Conservation (phyloP, 2,329 filamentous ascomycete genomes). For the Fusarium algeriense region DNA sequence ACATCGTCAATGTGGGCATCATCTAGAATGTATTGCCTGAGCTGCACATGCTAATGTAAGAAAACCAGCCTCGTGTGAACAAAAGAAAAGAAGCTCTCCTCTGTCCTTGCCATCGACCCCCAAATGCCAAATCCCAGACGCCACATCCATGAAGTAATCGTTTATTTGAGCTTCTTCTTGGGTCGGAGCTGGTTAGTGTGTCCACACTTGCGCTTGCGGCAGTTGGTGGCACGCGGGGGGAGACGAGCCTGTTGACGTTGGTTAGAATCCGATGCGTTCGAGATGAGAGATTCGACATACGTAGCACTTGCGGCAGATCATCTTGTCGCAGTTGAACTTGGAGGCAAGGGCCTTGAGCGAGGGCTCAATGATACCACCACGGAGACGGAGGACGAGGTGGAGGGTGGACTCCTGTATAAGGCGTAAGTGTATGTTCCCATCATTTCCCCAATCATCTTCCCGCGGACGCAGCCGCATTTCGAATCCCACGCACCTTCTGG, state of each 20-base stretch:
- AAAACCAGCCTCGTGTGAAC: conserved; percentile 55
- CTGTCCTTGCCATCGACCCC: conserved; percentile 53
- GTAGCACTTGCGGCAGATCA: conserved; percentile 99
- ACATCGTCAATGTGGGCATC: conserved; percentile 49
- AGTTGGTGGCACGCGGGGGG: conserved; percentile 99
- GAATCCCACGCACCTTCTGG: conserved; percentile 81
- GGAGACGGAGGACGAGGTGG: conserved; percentile 97
- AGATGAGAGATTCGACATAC: conserved; percentile 66
- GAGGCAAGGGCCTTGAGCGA: conserved; percentile 97
- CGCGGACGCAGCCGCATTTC: conserved; percentile 12
- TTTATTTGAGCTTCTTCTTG: conserved; percentile 99
- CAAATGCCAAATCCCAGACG: conserved; percentile 61
- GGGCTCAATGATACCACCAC: conserved; percentile 99
- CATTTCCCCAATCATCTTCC: neutral
- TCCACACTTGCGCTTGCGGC: conserved; percentile 99
- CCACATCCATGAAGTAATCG: conserved; percentile 58
- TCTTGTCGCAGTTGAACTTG: conserved; percentile 99
- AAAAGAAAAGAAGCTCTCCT: conserved; percentile 49
- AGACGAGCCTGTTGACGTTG: conserved; percentile 75
- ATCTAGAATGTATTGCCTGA: conserved; percentile 55
- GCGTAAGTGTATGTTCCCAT: conserved; percentile 48
- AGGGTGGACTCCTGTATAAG: conserved; percentile 88
- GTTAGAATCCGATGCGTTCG: conserved; percentile 1
- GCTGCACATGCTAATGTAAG: conserved; percentile 57
- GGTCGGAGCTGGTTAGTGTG: conserved; percentile 99